Conservation (phyloP, 2,329 filamentous ascomycete genomes). For the Fusarium euwallaceae region DNA sequence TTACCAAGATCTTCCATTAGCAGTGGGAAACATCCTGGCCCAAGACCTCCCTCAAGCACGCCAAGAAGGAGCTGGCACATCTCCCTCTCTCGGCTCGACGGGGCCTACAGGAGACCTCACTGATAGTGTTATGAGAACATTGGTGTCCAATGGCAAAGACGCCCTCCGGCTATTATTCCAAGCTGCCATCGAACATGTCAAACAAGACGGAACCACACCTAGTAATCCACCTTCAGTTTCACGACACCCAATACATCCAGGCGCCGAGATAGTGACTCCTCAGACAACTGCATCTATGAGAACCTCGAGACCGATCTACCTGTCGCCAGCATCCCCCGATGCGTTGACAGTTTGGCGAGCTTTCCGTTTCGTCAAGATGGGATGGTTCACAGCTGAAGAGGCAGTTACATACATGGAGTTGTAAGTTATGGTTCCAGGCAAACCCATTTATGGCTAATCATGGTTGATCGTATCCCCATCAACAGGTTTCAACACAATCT, state of each 20-base stretch:
- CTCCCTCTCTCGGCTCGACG: not conserved
- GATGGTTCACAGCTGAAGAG: conserved; percentile 67
- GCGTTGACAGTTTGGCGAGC: conserved; percentile 31
- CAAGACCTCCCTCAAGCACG: not conserved
- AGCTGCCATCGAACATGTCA: conserved; percentile 46
- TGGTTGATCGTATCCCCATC: not conserved
- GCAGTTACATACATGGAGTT: conserved; percentile 66
- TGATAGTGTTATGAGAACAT: conserved; percentile 56
- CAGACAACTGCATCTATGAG: conserved; percentile 1
- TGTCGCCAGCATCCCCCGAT: conserved; percentile 8
- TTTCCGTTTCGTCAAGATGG: conserved; percentile 65
- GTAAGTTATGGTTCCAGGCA: conserved; percentile 43
- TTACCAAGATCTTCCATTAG: not conserved
- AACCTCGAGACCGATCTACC: not conserved
- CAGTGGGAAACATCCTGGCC: not conserved
- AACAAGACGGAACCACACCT: not conserved
- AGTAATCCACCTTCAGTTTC: conserved; percentile 6
- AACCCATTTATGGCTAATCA: not conserved
- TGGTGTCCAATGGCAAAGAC: conserved; percentile 67
- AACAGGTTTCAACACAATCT: conserved; percentile 28
- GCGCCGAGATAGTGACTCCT: not conserved
- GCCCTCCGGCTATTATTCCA: conserved; percentile 66
- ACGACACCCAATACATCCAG: not conserved
- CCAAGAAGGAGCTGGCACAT: not conserved
- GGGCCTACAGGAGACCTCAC: conserved; percentile 8